Percentiles rank a stretch among this genome's conserved stretches.
phyloP scores from a whole-genome alignment of 495 filamentous ascomycete species.

The Copromyces sp. region DNA sequence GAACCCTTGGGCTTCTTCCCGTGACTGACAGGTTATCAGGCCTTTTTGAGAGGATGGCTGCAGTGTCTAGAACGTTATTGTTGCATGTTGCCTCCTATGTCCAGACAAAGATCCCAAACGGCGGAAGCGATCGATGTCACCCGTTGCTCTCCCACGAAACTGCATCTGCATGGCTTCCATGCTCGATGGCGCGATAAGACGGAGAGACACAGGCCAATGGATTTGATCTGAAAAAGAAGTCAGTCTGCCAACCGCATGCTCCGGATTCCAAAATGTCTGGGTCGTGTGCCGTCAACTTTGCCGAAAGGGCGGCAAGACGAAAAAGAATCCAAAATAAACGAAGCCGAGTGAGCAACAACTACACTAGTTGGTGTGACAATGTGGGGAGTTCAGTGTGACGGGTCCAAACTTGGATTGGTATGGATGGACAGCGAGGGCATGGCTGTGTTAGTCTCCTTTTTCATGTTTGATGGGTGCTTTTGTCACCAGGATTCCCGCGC shows the following conservation, averaged over 20 bases:
- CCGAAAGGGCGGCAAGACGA: not conserved
- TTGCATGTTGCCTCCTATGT: not conserved
- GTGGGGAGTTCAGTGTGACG: not conserved
- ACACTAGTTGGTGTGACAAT: not conserved
- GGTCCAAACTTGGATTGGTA: not conserved
- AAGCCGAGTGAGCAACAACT: not conserved
- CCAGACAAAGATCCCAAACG: not conserved
- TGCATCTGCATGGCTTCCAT: conserved; percentile 6
- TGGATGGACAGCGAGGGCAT: not conserved
- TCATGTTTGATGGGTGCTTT: not conserved
- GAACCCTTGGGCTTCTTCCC: not conserved
- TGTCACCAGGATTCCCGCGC: not conserved
- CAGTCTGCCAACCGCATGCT: conserved; percentile 7
- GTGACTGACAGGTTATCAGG: not conserved
- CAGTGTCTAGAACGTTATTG: not conserved
- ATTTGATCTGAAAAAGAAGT: not conserved
- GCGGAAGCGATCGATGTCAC: conserved; percentile 4
- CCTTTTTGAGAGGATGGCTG: not conserved
- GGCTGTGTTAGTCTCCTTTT: not conserved
- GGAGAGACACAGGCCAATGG: conserved; percentile 6
- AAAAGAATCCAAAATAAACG: not conserved
- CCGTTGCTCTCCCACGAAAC: conserved; percentile 8
- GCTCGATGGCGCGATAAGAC: conserved; percentile 16
- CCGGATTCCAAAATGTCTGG: not conserved
- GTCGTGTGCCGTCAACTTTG: not conserved